Percentiles rank a stretch among this genome's conserved stretches.
Conservation (phyloP, 2,329 filamentous ascomycete genomes). For the Cladophialophora yegresii region DNA sequence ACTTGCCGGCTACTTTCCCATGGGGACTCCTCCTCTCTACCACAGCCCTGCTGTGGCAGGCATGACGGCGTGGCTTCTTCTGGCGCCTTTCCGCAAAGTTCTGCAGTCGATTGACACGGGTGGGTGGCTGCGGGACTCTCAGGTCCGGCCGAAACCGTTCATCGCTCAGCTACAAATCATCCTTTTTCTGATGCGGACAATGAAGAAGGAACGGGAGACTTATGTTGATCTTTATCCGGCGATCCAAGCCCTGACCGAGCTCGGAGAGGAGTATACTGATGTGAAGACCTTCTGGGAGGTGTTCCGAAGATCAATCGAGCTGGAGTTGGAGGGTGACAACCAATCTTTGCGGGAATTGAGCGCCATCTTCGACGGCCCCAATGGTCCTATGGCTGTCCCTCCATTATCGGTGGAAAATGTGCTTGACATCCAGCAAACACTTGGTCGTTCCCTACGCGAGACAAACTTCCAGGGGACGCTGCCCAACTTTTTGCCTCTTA, state of each 20-base stretch:
- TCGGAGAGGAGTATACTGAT: constrained; percentile 53
- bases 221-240: constrained; percentile 49
- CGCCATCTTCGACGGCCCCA: constrained; percentile 51
- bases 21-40: constrained; percentile 50
- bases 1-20: constrained; percentile 59
- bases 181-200: constrained; percentile 54
- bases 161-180: constrained; percentile 56
- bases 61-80: constrained; percentile 60
- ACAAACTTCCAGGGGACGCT: constrained; percentile 37
- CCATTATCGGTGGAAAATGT: constrained; percentile 44
- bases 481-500: constrained; percentile 56
- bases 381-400: constrained; percentile 33
- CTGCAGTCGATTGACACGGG: constrained; percentile 54
- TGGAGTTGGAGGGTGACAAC: constrained; percentile 53
- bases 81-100: constrained; percentile 60
- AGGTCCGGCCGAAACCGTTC: constrained; percentile 53
- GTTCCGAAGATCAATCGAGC: constrained; percentile 54
- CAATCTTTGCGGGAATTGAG: constrained; percentile 44
- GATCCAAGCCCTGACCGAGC: constrained; percentile 45
- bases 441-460: constrained; percentile 16
- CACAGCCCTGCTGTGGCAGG: constrained; percentile 56
- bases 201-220: constrained; percentile 42
- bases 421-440: constrained; percentile 43
- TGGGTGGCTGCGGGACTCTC: constrained; percentile 50
- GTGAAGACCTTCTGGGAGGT: constrained; percentile 60